Percentiles rank a stretch among this genome's conserved stretches.
Conservation (phyloP, 2,329 filamentous ascomycete genomes). For the Cladophialophora bantiana region DNA sequence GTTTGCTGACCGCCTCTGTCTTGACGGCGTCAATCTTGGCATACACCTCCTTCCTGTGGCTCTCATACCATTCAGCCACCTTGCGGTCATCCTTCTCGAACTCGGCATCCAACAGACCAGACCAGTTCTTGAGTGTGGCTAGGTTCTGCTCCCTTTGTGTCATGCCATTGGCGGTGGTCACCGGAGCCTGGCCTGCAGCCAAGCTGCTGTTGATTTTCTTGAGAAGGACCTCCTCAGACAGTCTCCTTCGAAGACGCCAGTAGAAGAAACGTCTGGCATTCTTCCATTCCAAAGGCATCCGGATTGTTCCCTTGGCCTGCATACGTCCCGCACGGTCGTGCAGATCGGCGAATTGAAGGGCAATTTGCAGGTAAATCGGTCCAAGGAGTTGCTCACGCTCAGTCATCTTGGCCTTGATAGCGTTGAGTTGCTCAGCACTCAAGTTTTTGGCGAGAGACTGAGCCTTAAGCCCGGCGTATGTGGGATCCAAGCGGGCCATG, state of each 20-base stretch:
- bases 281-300: conserved; percentile 81
- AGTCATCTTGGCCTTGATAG: conserved; percentile 83
- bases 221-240: conserved; percentile 97
- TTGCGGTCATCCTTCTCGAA: conserved; percentile 81
- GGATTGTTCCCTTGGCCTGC: conserved; percentile 96
- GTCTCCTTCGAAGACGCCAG: conserved; percentile 95
- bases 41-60: conserved; percentile 82
- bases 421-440: conserved; percentile 74
- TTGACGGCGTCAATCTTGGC: conserved; percentile 86
- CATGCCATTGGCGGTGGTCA: conserved; percentile 49
- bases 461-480: conserved; percentile 84
- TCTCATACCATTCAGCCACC: conserved; percentile 95
- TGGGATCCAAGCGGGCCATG: conserved; percentile 90
- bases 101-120: conserved; percentile 68
- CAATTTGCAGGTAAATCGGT: conserved; percentile 92
- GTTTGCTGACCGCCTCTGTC: conserved; percentile 72
- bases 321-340: conserved; percentile 97
- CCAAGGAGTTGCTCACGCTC: conserved; percentile 86
- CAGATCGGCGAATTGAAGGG: conserved; percentile 94
- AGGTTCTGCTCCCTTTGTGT: conserved; percentile 71
- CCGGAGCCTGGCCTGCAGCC: conserved; percentile 42
- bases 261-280: conserved; percentile 98
- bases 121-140: conserved; percentile 82
- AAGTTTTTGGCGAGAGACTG: conserved; percentile 72
- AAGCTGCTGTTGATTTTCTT: conserved; percentile 74